Base-by-base conservation (phyloP, 2,329 filamentous ascomycete species). In the Aspergillus awamori region DNA sequence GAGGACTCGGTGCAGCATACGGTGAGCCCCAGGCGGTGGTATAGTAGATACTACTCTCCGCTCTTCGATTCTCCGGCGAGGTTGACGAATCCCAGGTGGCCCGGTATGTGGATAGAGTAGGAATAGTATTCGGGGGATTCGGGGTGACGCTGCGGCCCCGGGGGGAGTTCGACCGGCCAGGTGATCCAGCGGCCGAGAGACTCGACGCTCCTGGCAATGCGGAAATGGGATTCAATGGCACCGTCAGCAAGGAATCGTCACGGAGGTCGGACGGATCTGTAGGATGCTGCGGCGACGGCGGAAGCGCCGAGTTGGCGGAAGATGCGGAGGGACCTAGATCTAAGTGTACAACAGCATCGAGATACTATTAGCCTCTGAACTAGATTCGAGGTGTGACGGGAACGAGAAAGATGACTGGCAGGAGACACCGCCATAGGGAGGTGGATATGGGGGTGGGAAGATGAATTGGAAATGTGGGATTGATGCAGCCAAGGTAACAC, bases 21-120 rank as follows among this genome's bases (percentile, higher is more conserved):
- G 93, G 93, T 57, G 93, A 97, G 59, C 93, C 93, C 93, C 93
- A 97, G 74, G 89, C 93, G 53, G 92, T 89, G 51, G 92, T 95
- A 72, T 86, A 86, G 72, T 85, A 86, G 51, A 81, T 74, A 65
- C 79, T 81, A 61, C 80, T 82, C 64, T 82, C 81, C 48, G 79
- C 78, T 66, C 74, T 73, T 51, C 71, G 75, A 65, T 78, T 76
- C 39, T 77, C 74, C 38, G 77, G 75, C 17, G 79, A 79, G n/a
- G 73, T 70, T 36, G 70, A 67, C 15, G 76, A 77, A 53, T 78
- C 77, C 63, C 68, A 73, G 45, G 69, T 63, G 39, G 67, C 67
- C 33, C 71, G 72, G 53, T 74, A 72, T 60, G 68, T 73, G 28
- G 73, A 68, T 15, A 78, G 66, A 48, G 69, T 67, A 41, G 74